Conservation (phyloP, 805 yeast species). For the Metschnikowia dekortorum region DNA sequence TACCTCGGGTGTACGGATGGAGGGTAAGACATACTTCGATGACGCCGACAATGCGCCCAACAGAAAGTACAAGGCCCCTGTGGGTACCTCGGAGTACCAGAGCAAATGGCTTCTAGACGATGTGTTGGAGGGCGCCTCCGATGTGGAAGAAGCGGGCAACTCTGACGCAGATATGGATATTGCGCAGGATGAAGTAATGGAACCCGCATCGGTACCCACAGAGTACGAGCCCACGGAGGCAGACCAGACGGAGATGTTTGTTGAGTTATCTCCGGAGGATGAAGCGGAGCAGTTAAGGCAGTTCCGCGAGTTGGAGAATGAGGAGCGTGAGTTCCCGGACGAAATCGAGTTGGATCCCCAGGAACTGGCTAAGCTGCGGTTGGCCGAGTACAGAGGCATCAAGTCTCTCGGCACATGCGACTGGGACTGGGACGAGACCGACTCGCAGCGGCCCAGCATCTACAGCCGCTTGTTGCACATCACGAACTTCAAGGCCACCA, state of each 20-base stretch:
- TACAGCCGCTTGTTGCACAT: constrained; percentile 76
- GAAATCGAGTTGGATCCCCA: constrained; percentile 81
- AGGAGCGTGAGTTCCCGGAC: constrained; percentile 92
- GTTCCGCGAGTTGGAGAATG: constrained; percentile 67
- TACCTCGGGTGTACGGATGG: constrained; percentile 48
- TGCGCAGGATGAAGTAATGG: constrained; percentile 31
- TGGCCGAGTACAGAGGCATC: constrained; percentile 80
- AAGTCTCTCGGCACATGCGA: constrained; percentile 72
- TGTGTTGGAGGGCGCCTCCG: constrained; percentile 39
- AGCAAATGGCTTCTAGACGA: constrained; percentile 71
- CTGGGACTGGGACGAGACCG: constrained; percentile 87
- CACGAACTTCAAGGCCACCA: constrained; percentile 71
- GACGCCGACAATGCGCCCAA: constrained; percentile 16
- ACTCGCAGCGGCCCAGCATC: constrained; percentile 67
- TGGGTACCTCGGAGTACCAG: constrained; percentile 74
- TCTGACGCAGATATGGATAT: constrained; percentile 27
- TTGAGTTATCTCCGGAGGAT: constrained; percentile 75
- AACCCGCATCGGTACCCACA: constrained; percentile 22
- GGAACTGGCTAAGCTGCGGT: constrained; percentile 70
- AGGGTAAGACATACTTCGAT: constrained; percentile 50
- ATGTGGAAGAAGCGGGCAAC: constrained; percentile 39
- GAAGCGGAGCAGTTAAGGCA: constrained; percentile 71
- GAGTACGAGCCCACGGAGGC: constrained; percentile 45
- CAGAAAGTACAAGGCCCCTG: constrained; percentile 47
- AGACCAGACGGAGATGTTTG: constrained; percentile 52